phyloP scores from a whole-genome alignment of 169 alveolate genomes.

The Plasmodium blacklocki region DNA sequence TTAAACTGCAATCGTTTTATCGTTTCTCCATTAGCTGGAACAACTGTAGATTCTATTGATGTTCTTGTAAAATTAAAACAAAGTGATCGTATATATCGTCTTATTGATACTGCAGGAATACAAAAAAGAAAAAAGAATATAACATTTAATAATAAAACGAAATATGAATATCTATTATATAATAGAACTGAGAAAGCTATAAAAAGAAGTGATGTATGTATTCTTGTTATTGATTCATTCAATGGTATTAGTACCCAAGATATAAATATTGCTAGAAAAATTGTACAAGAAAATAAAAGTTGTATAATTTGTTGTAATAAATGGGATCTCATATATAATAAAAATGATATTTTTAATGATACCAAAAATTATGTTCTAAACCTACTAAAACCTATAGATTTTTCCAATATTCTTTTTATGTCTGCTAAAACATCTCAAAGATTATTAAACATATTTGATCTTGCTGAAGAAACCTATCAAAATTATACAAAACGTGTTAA shows the following conservation, averaged over 20 bases:
- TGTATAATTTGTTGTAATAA: conserved; percentile 86
- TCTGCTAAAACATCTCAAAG: conserved; percentile 87
- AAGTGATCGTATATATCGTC: conserved; percentile 50
- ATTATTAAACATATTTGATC: conserved; percentile 78
- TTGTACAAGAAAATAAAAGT: conserved; percentile 79
- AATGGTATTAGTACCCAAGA: conserved; percentile 86
- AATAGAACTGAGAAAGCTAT: conserved; percentile 78
- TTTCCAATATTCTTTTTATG: conserved; percentile 82
- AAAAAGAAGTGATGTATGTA: conserved; percentile 83
- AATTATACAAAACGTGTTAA: conserved; percentile 66
- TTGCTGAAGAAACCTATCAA: conserved; percentile 77
- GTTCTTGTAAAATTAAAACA: conserved; percentile 76
- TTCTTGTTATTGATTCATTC: conserved; percentile 83
- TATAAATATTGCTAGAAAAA: conserved; percentile 83
- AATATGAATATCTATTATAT: conserved; percentile 47
- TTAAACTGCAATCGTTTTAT: conserved; percentile 80
- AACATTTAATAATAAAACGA: conserved; percentile 60
- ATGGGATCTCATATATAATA: conserved; percentile 85
- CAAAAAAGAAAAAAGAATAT: conserved; percentile 61
- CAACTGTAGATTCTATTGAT: conserved; percentile 85
- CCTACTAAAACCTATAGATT: conserved; percentile 80
- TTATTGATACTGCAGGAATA: conserved; percentile 76
- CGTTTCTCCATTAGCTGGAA: conserved; percentile 87
- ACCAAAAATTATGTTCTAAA: conserved; percentile 83
- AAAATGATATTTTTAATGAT: conserved; percentile 81